Evolutionary conservation across 2,329 filamentous ascomycete genomes (phyloP).

Genomic region (Rutstroemia sp.): DNA sequence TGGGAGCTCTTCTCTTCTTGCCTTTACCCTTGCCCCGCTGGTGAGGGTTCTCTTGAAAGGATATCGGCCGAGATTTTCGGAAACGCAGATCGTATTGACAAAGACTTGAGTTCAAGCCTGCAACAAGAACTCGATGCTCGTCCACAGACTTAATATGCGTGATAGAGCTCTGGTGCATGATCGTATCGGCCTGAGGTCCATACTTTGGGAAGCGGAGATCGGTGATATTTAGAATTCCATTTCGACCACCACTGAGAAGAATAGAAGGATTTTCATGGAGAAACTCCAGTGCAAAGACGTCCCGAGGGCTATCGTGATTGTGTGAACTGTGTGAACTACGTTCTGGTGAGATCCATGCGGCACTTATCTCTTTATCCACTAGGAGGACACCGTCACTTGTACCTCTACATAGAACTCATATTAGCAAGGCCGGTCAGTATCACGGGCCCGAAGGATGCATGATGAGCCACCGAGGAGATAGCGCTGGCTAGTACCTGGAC

Average conservation of each 20-base stretch:
- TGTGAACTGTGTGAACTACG: neutral
- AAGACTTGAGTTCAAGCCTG: slow-evolving; percentile 43
- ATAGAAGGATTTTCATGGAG: slow-evolving; percentile 36
- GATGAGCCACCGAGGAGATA: too few species aligned
- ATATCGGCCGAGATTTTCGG: slow-evolving; percentile 5
- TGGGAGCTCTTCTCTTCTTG: slow-evolving; percentile 2
- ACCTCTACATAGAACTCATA: neutral
- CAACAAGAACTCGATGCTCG: slow-evolving; percentile 43
- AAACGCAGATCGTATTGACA: slow-evolving; percentile 51
- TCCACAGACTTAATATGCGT: slow-evolving; percentile 44
- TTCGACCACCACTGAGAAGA: slow-evolving; percentile 44
- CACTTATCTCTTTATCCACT: neutral
- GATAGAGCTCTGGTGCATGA: slow-evolving; percentile 34
- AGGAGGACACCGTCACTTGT: slow-evolving; percentile 4
- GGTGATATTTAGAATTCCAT: slow-evolving; percentile 29
- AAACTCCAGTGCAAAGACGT: slow-evolving; percentile 43
- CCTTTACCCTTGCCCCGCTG: neutral
- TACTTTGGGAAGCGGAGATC: slow-evolving; percentile 28
- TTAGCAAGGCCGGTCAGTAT: neutral
- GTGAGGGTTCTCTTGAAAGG: neutral
- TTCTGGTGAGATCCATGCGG: neutral
- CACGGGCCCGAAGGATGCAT: too few species aligned
- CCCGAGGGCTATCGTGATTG: slow-evolving; percentile 25
- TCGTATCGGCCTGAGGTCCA: slow-evolving; percentile 12
- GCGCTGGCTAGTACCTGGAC: too few species aligned